A percentile compares a stretch with the other conserved stretches of the same genome.
Evolutionary conservation across 352 stramenopile genomes (phyloP).

Genomic region (Globisporangium camurandrum): DNA sequence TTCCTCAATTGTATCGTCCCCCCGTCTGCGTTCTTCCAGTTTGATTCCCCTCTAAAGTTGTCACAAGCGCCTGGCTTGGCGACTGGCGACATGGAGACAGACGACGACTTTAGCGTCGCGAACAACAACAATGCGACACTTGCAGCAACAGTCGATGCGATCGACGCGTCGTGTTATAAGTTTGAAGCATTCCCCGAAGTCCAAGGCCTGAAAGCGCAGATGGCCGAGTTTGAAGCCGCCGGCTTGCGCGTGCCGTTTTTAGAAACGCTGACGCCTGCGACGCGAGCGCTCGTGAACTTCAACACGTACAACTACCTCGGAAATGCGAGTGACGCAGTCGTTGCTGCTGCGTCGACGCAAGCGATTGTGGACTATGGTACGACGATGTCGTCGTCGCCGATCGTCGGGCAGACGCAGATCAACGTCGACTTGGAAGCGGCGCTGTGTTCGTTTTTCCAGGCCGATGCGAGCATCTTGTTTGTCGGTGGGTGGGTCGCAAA

Average conservation of each 20-base stretch:
- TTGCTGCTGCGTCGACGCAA: constrained; percentile 43
- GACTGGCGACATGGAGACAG: constrained; percentile 35
- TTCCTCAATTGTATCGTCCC: constrained; percentile 65
- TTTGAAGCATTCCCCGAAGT: constrained; percentile 65
- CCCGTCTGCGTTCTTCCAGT: constrained; percentile 65
- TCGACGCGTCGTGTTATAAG: constrained; percentile 60
- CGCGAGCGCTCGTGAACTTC: constrained; percentile 74
- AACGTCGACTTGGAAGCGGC: constrained; percentile 63
- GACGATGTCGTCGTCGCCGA: constrained; percentile 77
- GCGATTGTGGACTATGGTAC: constrained; percentile 67
- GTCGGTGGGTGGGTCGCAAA: constrained; percentile 74
- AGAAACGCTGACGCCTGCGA: constrained; percentile 60
- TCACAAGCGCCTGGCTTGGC: constrained; percentile 46
- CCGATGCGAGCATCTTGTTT: constrained; percentile 51
- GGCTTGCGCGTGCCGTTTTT: constrained; percentile 63
- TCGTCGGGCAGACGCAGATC: constrained; percentile 65
- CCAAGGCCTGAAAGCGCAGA: constrained; percentile 47
- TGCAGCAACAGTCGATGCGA: constrained; percentile 42
- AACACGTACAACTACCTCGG: constrained; percentile 86
- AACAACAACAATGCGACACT: constrained; percentile 11
- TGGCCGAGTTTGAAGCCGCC: constrained; percentile 68
- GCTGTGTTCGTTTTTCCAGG: constrained; percentile 54
- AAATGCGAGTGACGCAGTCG: constrained; percentile 48
- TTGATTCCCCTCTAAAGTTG: constrained; percentile 52
- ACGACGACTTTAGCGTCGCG: not conserved